phyloP scores from a whole-genome alignment of 169 alveolate species.

The Eimeria mitis region DNA sequence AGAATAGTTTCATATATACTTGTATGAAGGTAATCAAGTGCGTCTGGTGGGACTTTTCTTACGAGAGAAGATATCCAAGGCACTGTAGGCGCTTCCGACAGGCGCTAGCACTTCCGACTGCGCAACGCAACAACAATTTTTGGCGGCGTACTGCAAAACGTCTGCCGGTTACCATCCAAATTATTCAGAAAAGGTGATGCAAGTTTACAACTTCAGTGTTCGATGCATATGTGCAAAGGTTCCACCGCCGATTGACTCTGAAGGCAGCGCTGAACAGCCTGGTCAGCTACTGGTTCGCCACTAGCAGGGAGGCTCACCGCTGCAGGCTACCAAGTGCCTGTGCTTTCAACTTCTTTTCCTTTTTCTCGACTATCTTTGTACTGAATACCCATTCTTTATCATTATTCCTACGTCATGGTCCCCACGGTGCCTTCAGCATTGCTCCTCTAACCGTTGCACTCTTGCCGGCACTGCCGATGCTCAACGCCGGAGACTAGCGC shows the following conservation, averaged over 20 bases:
- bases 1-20: neutral
- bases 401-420: slow-evolving; percentile 44
- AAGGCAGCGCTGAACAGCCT: neutral
- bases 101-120: slow-evolving; percentile 68
- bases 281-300: slow-evolving; percentile 71
- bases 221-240: neutral
- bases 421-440: slow-evolving; percentile 25
- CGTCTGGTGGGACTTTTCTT: neutral
- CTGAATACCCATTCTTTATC: slow-evolving; percentile 19
- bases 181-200: neutral
- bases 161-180: neutral
- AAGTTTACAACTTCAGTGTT: neutral
- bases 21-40: neutral
- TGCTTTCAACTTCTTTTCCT: neutral
- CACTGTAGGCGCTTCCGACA: slow-evolving; percentile 25
- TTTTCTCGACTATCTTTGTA: neutral
- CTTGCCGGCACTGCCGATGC: slow-evolving; percentile 69
- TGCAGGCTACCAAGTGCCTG: slow-evolving; percentile 5
- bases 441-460: neutral
- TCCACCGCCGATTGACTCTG: neutral
- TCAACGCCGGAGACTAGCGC: slow-evolving; percentile 71
- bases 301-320: slow-evolving; percentile 64
- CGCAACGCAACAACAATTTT: slow-evolving; percentile 6
- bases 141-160: neutral
- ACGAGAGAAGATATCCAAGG: slow-evolving; percentile 1